These are phyloP conservation scores for Endogone sp. DNA, from an alignment of 192 early-diverging fungal species.

Conservation along the genomic window DNA sequence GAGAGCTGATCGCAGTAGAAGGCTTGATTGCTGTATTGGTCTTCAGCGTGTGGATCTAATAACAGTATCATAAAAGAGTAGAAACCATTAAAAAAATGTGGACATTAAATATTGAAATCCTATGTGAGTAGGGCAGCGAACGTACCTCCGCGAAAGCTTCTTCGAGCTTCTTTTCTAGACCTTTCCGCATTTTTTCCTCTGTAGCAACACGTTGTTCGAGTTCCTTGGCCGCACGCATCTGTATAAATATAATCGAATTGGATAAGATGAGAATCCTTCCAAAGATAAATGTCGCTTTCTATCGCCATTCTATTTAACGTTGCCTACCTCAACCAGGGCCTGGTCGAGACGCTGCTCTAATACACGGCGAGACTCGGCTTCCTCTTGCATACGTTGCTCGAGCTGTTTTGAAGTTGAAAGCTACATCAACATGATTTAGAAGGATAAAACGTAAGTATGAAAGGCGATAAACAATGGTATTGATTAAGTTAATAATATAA, in stretches of 20 bases:
- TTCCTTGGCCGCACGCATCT: not conserved
- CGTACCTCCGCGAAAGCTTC: not conserved
- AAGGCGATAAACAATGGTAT: no score
- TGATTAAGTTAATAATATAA: no score
- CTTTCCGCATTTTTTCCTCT: not conserved
- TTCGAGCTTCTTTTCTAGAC: not conserved
- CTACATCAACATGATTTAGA: not conserved
- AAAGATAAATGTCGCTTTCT: no score
- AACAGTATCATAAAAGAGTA: no score
- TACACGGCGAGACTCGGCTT: not conserved
- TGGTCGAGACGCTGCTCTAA: not conserved
- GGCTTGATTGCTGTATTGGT: not conserved
- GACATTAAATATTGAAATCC: no score
- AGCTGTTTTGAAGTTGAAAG: not conserved
- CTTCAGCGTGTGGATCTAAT: not conserved
- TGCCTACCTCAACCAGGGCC: not conserved
- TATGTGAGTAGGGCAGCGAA: not conserved
- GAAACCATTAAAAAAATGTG: no score
- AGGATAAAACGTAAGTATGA: no score
- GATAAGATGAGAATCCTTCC: no score
- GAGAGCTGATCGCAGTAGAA: not conserved
- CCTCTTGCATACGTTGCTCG: not conserved
- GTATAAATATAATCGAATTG: no score
- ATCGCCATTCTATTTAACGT: no score
- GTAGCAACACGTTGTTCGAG: not conserved